These are phyloP conservation scores for Saprolegnia diclina DNA, from an alignment of 352 stramenopile species.

Conservation along the genomic window DNA sequence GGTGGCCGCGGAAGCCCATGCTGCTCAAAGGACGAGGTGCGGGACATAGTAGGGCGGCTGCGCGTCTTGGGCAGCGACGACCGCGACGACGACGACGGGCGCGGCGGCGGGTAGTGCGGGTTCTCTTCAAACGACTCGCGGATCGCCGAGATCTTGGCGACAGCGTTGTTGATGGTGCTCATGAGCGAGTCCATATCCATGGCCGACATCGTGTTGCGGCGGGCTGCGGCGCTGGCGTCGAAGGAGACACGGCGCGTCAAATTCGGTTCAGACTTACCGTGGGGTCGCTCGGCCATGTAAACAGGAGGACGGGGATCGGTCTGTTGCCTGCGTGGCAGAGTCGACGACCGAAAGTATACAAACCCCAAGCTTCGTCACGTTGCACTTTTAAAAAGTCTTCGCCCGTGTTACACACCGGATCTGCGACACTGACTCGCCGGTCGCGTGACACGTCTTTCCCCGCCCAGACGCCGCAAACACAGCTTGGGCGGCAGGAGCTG, in stretches of 20 bases:
- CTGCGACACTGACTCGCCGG: background rate
- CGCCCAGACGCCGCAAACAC: too few species aligned
- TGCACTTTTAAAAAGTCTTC: background rate
- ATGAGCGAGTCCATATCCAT: conserved; percentile 27
- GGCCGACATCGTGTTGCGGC: conserved; percentile 7
- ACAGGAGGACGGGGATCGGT: background rate
- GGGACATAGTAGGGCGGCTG: background rate
- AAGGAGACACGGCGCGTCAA: background rate
- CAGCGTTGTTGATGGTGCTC: conserved; percentile 27
- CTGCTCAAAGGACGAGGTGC: conserved; percentile 7
- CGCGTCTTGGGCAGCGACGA: conserved; percentile 5
- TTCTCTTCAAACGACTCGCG: conserved; percentile 25
- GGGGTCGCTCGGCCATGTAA: conserved; percentile 1
- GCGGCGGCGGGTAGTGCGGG: conserved; percentile 17
- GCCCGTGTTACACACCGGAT: background rate
- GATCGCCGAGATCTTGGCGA: conserved; percentile 24
- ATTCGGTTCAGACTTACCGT: conserved; percentile 5
- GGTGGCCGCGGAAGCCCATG: background rate
- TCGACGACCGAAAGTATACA: background rate
- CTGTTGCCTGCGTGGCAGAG: background rate
- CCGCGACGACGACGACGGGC: conserved; percentile 19
- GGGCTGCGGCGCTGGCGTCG: background rate
- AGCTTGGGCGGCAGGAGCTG: too few species aligned
- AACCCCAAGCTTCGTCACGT: background rate
- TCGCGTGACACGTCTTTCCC: background rate